phyloP scores from a whole-genome alignment of 2,329 filamentous ascomycete genomes.

The Phoma sp. region DNA sequence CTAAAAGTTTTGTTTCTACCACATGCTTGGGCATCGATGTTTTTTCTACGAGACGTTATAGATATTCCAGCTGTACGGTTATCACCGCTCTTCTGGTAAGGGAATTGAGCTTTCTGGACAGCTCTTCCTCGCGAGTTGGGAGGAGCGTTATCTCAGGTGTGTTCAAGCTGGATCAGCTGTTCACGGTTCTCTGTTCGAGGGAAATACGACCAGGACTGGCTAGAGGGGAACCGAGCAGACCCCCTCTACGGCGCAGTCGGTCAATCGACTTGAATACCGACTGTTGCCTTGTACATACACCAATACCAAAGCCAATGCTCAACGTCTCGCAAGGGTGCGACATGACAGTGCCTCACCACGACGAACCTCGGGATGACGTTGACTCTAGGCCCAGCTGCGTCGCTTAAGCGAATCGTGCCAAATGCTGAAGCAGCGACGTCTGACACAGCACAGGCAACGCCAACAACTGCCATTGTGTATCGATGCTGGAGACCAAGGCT shows the following conservation, averaged over 20 bases:
- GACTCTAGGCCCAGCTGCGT: slow-evolving; percentile 15
- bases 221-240: slow-evolving; percentile 3
- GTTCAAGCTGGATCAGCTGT: slow-evolving; percentile 11
- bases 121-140: slow-evolving; percentile 16
- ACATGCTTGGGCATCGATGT: background rate
- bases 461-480: background rate
- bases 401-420: slow-evolving; percentile 19
- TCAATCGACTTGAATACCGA: slow-evolving; percentile 14
- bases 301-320: slow-evolving; percentile 24
- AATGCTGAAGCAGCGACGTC: slow-evolving; percentile 4
- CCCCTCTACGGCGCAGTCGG: slow-evolving; percentile 18
- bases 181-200: slow-evolving; percentile 5
- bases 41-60: slow-evolving; percentile 3
- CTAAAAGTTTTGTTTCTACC: slow-evolving; percentile 35
- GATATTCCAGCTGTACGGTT: slow-evolving; percentile 9
- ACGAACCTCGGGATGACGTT: slow-evolving; percentile 29
- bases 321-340: slow-evolving; percentile 19
- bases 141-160: slow-evolving; percentile 9
- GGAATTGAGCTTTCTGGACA: slow-evolving; percentile 13
- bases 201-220: slow-evolving; percentile 1
- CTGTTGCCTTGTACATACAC: slow-evolving; percentile 32
- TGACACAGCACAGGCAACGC: slow-evolving; percentile 5
- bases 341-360: slow-evolving; percentile 3
- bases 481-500: background rate
- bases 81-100: slow-evolving; percentile 6